A percentile compares a stretch with the other conserved stretches of the same genome.
phyloP scores from a whole-genome alignment of 345 rosid genomes.

The Populus simonii region DNA sequence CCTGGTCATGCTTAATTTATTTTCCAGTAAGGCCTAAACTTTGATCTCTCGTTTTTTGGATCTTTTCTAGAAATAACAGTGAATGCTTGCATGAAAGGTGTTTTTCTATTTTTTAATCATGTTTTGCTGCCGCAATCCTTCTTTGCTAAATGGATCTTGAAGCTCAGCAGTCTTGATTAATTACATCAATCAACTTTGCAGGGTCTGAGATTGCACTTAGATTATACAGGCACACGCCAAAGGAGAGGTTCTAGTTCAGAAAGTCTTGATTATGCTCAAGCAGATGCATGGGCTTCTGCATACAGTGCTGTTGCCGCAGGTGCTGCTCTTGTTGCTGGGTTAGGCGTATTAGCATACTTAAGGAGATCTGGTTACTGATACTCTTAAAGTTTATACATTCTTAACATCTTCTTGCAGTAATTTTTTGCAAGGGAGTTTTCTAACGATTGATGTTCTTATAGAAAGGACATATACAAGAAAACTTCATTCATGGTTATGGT shows the following conservation, averaged over 20 bases:
- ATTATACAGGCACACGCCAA: constrained; percentile 49
- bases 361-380: constrained; percentile 51
- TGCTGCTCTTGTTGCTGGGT: constrained; percentile 84
- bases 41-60: neutral
- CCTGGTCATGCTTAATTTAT: too few relatives aligned
- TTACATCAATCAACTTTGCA: constrained; percentile 31
- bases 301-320: constrained; percentile 90
- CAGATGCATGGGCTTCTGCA: constrained; percentile 89
- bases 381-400: neutral
- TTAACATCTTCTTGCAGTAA: neutral
- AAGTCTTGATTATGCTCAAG: constrained; percentile 50
- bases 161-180: neutral
- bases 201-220: constrained; percentile 91
- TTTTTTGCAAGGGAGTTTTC: neutral
- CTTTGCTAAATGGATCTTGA: neutral
- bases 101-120: neutral
- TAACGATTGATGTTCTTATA: constrained; percentile 6
- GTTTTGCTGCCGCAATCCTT: neutral
- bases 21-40: neutral
- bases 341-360: constrained; percentile 81
- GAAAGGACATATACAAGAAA: constrained; percentile 13
- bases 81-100: neutral
- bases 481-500: neutral
- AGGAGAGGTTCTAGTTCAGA: constrained; percentile 45
- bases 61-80: neutral